phyloP scores from a whole-genome alignment of 2,329 filamentous ascomycete species.

The Paecilomyces variotii region DNA sequence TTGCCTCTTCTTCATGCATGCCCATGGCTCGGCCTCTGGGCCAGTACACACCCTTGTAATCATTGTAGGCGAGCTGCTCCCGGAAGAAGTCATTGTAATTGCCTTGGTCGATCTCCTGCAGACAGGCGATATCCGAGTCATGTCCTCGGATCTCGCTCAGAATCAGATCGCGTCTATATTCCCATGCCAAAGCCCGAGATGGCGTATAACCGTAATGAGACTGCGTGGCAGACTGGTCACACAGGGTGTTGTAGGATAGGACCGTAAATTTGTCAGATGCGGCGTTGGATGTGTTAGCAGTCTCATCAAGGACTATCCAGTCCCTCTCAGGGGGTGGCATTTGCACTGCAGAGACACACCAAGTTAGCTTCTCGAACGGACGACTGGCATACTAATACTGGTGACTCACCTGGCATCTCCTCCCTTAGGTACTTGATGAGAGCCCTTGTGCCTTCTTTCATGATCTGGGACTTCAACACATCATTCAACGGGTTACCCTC shows the following conservation, averaged over 20 bases:
- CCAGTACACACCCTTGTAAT: slow-evolving; percentile 92
- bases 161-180: slow-evolving; percentile 75
- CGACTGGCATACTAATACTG: slow-evolving; percentile 10
- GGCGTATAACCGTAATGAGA: slow-evolving; percentile 87
- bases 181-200: slow-evolving; percentile 73
- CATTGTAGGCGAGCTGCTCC: slow-evolving; percentile 72
- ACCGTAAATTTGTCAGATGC: slow-evolving; percentile 64
- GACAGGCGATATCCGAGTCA: slow-evolving; percentile 79
- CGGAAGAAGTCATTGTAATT: slow-evolving; percentile 88
- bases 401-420: slow-evolving; percentile 66
- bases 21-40: slow-evolving; percentile 84
- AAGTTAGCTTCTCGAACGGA: slow-evolving; percentile 7
- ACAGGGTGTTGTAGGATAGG: slow-evolving; percentile 91
- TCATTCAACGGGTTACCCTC: slow-evolving; percentile 82
- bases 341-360: slow-evolving; percentile 49
- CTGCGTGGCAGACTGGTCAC: slow-evolving; percentile 82
- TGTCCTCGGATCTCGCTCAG: slow-evolving; percentile 71
- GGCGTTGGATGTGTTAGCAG: slow-evolving; percentile 41
- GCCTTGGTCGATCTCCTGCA: slow-evolving; percentile 89
- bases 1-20: slow-evolving; percentile 82
- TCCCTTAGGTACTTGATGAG: slow-evolving; percentile 78
- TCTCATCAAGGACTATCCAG: slow-evolving; percentile 64
- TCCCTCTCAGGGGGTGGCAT: slow-evolving; percentile 68
- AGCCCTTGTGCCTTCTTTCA: slow-evolving; percentile 79
- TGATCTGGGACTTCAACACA: slow-evolving; percentile 69